Conservation (phyloP, 495 filamentous ascomycete species). For the Annulohypoxylon stygium region DNA sequence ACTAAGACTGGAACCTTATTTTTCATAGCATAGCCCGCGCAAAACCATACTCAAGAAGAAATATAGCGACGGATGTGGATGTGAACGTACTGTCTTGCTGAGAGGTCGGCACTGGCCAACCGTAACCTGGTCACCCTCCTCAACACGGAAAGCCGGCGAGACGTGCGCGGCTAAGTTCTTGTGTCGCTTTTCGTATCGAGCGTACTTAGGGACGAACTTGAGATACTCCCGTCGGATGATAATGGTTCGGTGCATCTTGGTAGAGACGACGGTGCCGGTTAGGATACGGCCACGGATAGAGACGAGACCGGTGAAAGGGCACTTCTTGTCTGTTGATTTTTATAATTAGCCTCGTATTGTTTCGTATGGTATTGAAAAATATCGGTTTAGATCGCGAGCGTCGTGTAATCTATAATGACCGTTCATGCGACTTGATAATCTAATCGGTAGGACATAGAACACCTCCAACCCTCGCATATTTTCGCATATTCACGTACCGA, state of each 20-base stretch:
- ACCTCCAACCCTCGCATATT: background rate
- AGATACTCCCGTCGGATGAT: constrained; percentile 99
- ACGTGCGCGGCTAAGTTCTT: constrained; percentile 99
- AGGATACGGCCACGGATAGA: constrained; percentile 99
- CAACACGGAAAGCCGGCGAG: constrained; percentile 99
- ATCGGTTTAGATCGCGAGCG: background rate
- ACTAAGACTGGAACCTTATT: background rate
- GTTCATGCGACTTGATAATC: constrained; percentile 4
- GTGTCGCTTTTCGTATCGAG: constrained; percentile 99
- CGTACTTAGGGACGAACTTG: constrained; percentile 98
- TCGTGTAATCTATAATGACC: background rate
- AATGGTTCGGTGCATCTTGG: constrained; percentile 99
- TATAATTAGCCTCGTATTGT: constrained; percentile 38
- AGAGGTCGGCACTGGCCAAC: constrained; percentile 99
- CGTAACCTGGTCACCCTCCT: constrained; percentile 98
- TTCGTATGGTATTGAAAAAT: constrained; percentile 1
- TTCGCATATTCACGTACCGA: constrained; percentile 78
- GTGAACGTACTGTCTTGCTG: constrained; percentile 91
- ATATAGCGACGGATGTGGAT: background rate
- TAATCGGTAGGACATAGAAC: background rate
- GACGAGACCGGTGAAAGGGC: constrained; percentile 97
- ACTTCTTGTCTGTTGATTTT: constrained; percentile 91
- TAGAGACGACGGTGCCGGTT: constrained; percentile 97
- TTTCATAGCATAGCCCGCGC: background rate
- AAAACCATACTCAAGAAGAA: background rate